Base-by-base conservation (phyloP, 1,139 yeast species). In the Ogataea hybrid region DNA sequence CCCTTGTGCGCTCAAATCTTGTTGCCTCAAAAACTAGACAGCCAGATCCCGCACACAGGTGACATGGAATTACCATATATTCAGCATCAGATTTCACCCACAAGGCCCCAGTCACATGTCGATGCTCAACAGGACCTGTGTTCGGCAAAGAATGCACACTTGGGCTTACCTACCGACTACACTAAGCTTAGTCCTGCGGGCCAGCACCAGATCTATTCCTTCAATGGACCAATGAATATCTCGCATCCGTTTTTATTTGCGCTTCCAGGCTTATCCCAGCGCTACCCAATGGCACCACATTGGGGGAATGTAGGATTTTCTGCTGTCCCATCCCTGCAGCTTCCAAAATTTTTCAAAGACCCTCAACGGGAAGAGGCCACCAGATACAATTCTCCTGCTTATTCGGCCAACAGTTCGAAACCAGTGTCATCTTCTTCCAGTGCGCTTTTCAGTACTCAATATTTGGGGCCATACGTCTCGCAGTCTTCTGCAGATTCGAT, bases 21-120 rank as follows among this genome's bases (percentile, higher is more conserved):
- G 28, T 28, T 17, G 11, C 16, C 18, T 15, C 32, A 15, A 25
- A 25, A 25, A 6, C 27, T 25, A 12, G 14, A 25, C 14, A 25
- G 14, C 21, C 20, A 12, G 25, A 12, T 18, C 22, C 15, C 31
- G 11, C 14, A 27, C n/a, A 21, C 7, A 10, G 8, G 22, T 12
- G 29, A 21, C 14, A 42, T 42, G 46, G 42, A 37, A 44, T 37
- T 41, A 27, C 46, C 46, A 35, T 42, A 50, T 46, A 35, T 48
- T 36, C 46, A 41, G 38, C 48, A 36, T 36, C 40, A 35, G 32
- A 30, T 23, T 39, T 32, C 39, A 25, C 30, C 43, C 14, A 17
- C 37, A 7, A 35, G 32, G n/a, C 11, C 23, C 10, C 32, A 25
- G 12, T 33, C 25, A 7, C 28, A 28, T 15, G 20, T 5, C n/a